phyloP scores from a whole-genome alignment of 768 basidiomycete species.

The Candolleomyces efflorescens region DNA sequence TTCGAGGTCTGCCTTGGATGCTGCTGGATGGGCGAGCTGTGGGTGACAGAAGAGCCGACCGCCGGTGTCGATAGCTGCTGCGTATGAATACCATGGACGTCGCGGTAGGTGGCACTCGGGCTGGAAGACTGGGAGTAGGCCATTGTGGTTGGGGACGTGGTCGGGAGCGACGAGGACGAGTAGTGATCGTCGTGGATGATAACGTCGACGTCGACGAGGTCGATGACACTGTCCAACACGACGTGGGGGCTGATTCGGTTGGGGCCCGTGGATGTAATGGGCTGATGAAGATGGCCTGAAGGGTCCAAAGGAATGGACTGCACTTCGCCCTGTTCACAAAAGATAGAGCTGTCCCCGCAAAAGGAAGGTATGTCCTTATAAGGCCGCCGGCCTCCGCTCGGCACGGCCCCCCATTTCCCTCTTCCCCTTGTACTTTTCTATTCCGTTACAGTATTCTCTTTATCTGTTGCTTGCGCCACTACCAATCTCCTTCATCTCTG shows the following conservation, averaged over 20 bases:
- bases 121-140: slow-evolving; percentile 7
- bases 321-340: slow-evolving; percentile 7
- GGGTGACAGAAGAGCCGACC: slow-evolving; percentile 10
- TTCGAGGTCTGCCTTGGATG: slow-evolving; percentile 40
- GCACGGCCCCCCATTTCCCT: background rate
- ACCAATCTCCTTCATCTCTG: no score
- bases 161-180: slow-evolving; percentile 3
- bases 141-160: slow-evolving; percentile 4
- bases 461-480: background rate
- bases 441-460: background rate
- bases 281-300: slow-evolving; percentile 4
- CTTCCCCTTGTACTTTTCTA: background rate
- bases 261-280: background rate
- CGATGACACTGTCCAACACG: slow-evolving; percentile 4
- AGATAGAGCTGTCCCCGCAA: slow-evolving; percentile 6
- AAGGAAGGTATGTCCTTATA: slow-evolving; percentile 8
- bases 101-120: slow-evolving; percentile 8
- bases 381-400: background rate
- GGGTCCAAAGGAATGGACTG: slow-evolving; percentile 5
- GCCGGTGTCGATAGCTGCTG: slow-evolving; percentile 4
- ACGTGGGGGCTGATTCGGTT: background rate
- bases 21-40: slow-evolving; percentile 24
- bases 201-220: background rate
- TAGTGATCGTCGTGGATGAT: slow-evolving; percentile 5
- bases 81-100: slow-evolving; percentile 5